Base-by-base conservation (phyloP, 1,139 yeast species). In the Schizosaccharomyces versatilis region DNA sequence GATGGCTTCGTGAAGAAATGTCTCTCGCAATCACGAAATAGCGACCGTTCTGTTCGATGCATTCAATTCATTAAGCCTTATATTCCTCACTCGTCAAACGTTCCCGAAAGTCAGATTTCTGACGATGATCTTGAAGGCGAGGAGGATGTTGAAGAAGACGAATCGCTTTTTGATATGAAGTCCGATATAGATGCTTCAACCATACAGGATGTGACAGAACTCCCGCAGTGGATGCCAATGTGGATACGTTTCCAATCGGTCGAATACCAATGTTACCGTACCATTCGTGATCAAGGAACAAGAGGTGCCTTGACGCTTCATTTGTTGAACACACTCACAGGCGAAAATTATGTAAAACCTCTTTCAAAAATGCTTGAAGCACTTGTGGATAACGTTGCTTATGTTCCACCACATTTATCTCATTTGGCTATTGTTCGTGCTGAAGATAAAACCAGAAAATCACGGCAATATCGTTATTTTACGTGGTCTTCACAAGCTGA, bases 71-170 rank as follows among this genome's bases (percentile, higher is more conserved):
- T 44, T 17, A 44, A 19, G n/a, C 36, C 38, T 44, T 44, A 8
- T n/a, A 17, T 24, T 32, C 19, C 32, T 8, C 38, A 32, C 1
- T 17, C 38, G 17, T 44, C 38, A 17, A 36, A 44, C 1, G 32
- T n/a, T 10, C 14, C 38, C 7, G 32, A 44, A 15, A 15, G 32
- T 6, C 38, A 44, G 1, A 32, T 44, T 3, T 32, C 19, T 32
- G 49, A 14, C 6, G 53, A 53, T n/a, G 53, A 51, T 19, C 24
- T n/a, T 41, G 38, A 38, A 6, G 24, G 19, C 15, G 55, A 53
- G 8, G 55, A 53, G 12, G 53, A 54, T 10, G 32, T 38, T n/a
- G 55, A 54, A 40, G 57, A 55, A 15, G 57, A 55, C 17, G 54
- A 44, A 7, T 44, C 54, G 10, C 57, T 53, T 6, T 51, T 53